A percentile compares a stretch with the other conserved stretches of the same genome.
Evolutionary conservation across 2,329 filamentous ascomycete genomes (phyloP).

Genomic region (Tolypocladium inflatum): DNA sequence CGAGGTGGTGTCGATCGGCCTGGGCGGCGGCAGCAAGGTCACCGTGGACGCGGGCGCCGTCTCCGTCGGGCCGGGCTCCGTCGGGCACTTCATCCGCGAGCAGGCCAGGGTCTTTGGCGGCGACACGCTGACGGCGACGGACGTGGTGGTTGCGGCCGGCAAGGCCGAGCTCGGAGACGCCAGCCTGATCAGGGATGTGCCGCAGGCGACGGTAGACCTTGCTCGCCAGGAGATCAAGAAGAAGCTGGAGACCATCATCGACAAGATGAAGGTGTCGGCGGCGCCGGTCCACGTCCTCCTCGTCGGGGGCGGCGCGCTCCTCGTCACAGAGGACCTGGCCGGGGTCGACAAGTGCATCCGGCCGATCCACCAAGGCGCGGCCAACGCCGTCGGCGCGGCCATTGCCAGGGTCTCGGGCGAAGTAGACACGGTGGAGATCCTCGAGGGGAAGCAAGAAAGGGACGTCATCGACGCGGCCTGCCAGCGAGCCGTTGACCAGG

Average conservation of each 20-base stretch:
- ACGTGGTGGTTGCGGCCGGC: constrained; percentile 34
- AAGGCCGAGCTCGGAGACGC: constrained; percentile 20
- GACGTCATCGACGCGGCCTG: constrained; percentile 28
- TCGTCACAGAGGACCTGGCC: constrained; percentile 36
- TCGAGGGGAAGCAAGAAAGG: constrained; percentile 26
- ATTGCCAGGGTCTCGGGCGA: constrained; percentile 45
- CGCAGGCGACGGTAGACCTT: constrained; percentile 9
- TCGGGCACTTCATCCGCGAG: constrained; percentile 39
- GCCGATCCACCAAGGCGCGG: constrained; percentile 43
- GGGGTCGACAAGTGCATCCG: constrained; percentile 40
- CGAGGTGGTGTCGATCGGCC: constrained; percentile 44
- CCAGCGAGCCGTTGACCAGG: constrained; percentile 19
- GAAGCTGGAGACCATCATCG: constrained; percentile 41
- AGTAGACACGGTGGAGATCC: constrained; percentile 41
- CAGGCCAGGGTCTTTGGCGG: constrained; percentile 45
- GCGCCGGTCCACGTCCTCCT: constrained; percentile 41
- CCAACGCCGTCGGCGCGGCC: constrained; percentile 52
- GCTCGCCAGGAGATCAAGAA: constrained; percentile 27
- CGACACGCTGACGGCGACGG: constrained; percentile 39
- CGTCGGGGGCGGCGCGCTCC: constrained; percentile 47
- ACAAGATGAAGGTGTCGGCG: constrained; percentile 46
- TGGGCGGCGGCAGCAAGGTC: constrained; percentile 42
- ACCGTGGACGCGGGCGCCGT: constrained; percentile 14
- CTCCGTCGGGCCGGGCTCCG: constrained; percentile 45
- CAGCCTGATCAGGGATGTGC: constrained; percentile 15